Base-by-base conservation (phyloP, 176 grass and related monocot species). In the Phyllostachys edulis region DNA sequence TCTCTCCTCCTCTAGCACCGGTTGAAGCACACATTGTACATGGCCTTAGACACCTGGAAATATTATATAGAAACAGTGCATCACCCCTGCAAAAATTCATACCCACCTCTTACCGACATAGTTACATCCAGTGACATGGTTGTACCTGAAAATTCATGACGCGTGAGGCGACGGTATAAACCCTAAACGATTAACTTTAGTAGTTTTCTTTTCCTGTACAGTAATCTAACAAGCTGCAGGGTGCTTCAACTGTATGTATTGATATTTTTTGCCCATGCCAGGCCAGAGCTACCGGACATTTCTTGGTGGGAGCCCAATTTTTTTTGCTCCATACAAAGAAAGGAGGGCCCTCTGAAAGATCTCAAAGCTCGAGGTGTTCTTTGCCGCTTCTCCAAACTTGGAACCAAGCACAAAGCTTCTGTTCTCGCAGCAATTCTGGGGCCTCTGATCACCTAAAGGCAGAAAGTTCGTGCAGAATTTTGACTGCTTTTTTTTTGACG, bases 301-400 rank as follows among this genome's bases (percentile, higher is more conserved):
- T 87, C 69, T 6, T 87, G 63, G 80, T 90, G 85, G 76, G 42
- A 84, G 69, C 67, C 42, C 54, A 21, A 7, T 54, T 20, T 29
- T 78, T 82, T 67, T 84, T 67, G 75, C 32, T 49, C 66, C 47
- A 55, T 12, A 34, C 27, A 73, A n/a, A 82, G 46, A 67, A 70
- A 66, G 69, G 27, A 81, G 70, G 81, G 45, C 71, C 82, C 54
- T 82, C 45, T 37, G 39, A 77, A 78, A 91, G 82, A 24, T 91
- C 80, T 62, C 90, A 65, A 65, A 91, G 86, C 78, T 91, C 90
- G 90, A 88, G 90, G 82, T 69, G 73, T 82, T 69, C 82, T 85
- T 91, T 86, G 86, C 86, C 90, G 78, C 60, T 59, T 85, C 78
- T 81, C 66, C 56, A 82, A 41, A 47, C 73, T 78, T 72, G 67